Base-by-base conservation (phyloP, 1,284 basidiomycete genomes). In the Agroathelia rolfsii region DNA sequence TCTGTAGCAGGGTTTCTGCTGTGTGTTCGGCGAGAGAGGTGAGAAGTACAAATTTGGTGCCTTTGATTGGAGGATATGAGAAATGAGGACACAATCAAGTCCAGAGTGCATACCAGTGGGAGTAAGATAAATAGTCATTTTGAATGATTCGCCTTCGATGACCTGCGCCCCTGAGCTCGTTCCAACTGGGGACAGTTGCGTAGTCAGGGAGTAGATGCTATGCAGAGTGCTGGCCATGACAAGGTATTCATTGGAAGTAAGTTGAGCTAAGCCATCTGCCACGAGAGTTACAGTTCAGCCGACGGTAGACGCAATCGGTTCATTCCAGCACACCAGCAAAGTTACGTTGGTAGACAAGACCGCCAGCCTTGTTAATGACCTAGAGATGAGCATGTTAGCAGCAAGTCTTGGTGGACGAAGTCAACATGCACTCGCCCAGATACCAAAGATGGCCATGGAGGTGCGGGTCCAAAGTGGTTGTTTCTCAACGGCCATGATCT, bases 281-380 rank as follows among this genome's bases (percentile, higher is more conserved):
- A 32, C 16, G 24, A 24, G 12, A 34, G 10, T 29, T 32, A 39
- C 36, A 40, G 43, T 40, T 37, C 37, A 39, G 34, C 30, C 37
- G 24, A 30, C 25, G 21, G 22, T 24, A 14, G 29, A n/a, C 16
- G 29, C 9, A 38, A 27, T 22, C 19, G 12, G 11, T 32, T 28
- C 4, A 24, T 12, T 24, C 34, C 17, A 26, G 57, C 66, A 38
- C 41, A 84, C 90, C 85, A 59, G 81, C 76, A 53, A 94, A 93
- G 49, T 81, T 88, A 39, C 87, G 74, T 48, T 93, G 86, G 60
- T 93, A 98, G 38, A 97, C 85, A 24, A 98, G 73, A 11, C 94
- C 95, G 16, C 94, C 94, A 11, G 95, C 95, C 64, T 98, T 98
- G 63, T 97, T 98, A 53, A 98, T 96, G 41, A 97, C 84, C 92